phyloP scores from a whole-genome alignment of 2,329 filamentous ascomycete species.

The Aureobasidium melanogenum region DNA sequence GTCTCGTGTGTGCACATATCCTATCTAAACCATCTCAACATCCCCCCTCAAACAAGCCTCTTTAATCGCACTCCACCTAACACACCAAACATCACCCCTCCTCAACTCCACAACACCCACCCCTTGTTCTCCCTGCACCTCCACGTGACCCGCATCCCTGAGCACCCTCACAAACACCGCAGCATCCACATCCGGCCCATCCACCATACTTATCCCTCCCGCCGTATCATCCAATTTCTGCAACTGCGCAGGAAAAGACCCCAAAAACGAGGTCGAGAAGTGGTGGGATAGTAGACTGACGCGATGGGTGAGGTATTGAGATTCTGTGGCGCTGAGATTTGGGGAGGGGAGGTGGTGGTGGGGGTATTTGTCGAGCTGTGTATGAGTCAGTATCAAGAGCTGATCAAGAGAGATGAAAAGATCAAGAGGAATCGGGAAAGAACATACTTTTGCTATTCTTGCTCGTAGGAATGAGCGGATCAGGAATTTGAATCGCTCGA shows the following conservation, averaged over 20 bases:
- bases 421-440: slow-evolving; percentile 1
- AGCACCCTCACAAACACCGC: slow-evolving; percentile 78
- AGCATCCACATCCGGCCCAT: slow-evolving; percentile 69
- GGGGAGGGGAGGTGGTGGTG: slow-evolving; percentile 55
- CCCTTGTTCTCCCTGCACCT: slow-evolving; percentile 53
- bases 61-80: slow-evolving; percentile 48
- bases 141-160: slow-evolving; percentile 47
- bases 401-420: too few relatives aligned
- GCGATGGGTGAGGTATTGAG: slow-evolving; percentile 74
- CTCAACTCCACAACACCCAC: slow-evolving; percentile 32
- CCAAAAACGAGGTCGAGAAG: slow-evolving; percentile 77
- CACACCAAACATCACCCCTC: slow-evolving; percentile 49
- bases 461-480: slow-evolving; percentile 74
- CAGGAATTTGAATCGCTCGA: slow-evolving; percentile 88
- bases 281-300: slow-evolving; percentile 77
- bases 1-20: not conserved
- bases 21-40: slow-evolving; percentile 46
- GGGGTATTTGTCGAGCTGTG: slow-evolving; percentile 65
- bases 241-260: slow-evolving; percentile 67
- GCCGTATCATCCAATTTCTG: slow-evolving; percentile 84
- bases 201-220: slow-evolving; percentile 87
- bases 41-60: slow-evolving; percentile 66
- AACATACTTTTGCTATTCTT: slow-evolving; percentile 69
- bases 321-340: slow-evolving; percentile 62
- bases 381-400: not conserved